Conservation (phyloP, 1,284 basidiomycete genomes). For the Leccinum insolens region DNA sequence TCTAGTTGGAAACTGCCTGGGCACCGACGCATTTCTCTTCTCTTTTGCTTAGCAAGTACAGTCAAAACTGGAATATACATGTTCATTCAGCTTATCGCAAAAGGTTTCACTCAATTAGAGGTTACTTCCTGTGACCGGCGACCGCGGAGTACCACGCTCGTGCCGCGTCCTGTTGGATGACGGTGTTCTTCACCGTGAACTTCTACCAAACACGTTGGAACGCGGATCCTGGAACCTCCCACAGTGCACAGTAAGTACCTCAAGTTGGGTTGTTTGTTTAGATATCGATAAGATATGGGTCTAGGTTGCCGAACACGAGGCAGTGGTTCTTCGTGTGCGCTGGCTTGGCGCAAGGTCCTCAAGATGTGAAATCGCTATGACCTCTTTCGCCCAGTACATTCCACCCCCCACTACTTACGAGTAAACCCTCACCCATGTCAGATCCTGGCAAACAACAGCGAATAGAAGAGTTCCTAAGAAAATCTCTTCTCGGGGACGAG, state of each 20-base stretch:
- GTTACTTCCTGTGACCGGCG: not conserved
- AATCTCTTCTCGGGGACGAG: slow-evolving; percentile 1
- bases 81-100: not conserved
- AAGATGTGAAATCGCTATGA: not conserved
- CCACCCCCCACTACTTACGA: not conserved
- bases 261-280: not conserved
- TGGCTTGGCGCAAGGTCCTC: not conserved
- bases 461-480: not conserved
- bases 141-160: not conserved
- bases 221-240: not conserved
- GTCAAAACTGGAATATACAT: not conserved
- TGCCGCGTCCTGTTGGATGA: not conserved
- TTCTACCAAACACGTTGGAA: not conserved
- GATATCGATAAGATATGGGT: not conserved
- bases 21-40: not conserved
- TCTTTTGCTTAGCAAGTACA: not conserved
- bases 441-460: not conserved
- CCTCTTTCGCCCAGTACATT: not conserved
- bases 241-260: not conserved
- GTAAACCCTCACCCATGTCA: not conserved
- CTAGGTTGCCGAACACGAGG: slow-evolving; percentile 1
- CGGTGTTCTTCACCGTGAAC: not conserved
- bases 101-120: not conserved
- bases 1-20: not conserved
- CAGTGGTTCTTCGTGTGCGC: not conserved